These are phyloP conservation scores for Acmispon strigosus DNA, from an alignment of 306 rosid species.

Conservation along the genomic window DNA sequence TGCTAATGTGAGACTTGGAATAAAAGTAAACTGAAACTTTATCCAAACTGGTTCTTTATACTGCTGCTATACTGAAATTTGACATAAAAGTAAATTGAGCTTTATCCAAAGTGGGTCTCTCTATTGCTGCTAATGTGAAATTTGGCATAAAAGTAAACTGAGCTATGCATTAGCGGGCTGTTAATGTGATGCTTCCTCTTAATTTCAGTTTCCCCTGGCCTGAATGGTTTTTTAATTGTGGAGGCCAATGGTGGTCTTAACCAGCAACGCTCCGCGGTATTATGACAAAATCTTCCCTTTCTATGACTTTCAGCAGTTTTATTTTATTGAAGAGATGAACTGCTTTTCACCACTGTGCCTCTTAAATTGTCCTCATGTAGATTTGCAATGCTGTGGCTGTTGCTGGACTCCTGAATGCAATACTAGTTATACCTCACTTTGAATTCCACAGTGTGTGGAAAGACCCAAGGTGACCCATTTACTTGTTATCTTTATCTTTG, in stretches of 20 bases:
- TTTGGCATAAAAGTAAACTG: not conserved
- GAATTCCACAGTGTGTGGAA: slow-evolving; percentile 91
- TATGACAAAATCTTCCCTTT: not conserved
- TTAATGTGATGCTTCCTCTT: slow-evolving; percentile 2
- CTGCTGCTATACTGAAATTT: too few relatives aligned
- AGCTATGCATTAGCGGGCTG: not conserved
- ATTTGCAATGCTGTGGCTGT: slow-evolving; percentile 97
- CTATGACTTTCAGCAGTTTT: not conserved
- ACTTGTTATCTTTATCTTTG: not conserved
- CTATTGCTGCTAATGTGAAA: not conserved
- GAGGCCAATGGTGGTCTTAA: slow-evolving; percentile 98
- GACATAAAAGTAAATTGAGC: too few relatives aligned
- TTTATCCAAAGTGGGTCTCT: too few relatives aligned
- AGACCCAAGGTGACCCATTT: slow-evolving; percentile 67
- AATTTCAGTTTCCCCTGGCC: slow-evolving; percentile 54
- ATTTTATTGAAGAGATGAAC: not conserved
- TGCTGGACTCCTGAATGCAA: slow-evolving; percentile 89
- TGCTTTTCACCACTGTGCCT: not conserved
- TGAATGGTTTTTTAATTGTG: slow-evolving; percentile 69
- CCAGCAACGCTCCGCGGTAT: slow-evolving; percentile 94
- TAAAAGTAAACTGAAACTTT: too few relatives aligned
- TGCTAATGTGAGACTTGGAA: too few relatives aligned
- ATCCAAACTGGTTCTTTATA: too few relatives aligned
- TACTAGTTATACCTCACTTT: slow-evolving; percentile 75
- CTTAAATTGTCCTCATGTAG: slow-evolving; percentile 30